Conservation (phyloP, 1,139 yeast genomes). For the Yamadazyma conglobata region DNA sequence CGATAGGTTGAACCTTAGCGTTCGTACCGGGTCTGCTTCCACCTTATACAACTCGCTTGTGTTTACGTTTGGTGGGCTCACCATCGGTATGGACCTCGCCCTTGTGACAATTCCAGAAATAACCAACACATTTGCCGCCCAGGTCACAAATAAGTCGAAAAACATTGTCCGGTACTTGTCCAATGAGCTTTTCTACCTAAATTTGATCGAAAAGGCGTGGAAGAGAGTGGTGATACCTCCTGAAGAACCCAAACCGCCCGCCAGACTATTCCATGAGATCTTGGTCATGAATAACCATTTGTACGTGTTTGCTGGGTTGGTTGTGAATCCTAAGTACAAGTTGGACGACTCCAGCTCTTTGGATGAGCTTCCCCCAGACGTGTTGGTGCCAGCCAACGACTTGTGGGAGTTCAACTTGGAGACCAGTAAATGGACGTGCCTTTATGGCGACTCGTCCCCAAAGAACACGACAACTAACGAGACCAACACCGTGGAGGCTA, state of each 20-base stretch:
- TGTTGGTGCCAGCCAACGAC: constrained; percentile 53
- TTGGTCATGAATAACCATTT: constrained; percentile 46
- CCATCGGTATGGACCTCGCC: constrained; percentile 51
- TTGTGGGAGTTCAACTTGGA: constrained; percentile 63
- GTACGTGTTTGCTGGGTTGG: constrained; percentile 63
- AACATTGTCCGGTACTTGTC: constrained; percentile 46
- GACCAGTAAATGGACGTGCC: constrained; percentile 47
- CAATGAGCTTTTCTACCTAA: constrained; percentile 54
- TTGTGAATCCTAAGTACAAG: constrained; percentile 16
- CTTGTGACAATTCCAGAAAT: constrained; percentile 33
- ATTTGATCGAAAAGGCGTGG: constrained; percentile 59
- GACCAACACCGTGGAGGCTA: no score
- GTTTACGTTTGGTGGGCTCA: constrained; percentile 67
- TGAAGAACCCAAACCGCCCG: constrained; percentile 36
- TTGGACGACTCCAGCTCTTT: constrained; percentile 9
- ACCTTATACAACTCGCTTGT: constrained; percentile 55
- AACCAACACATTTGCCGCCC: constrained; percentile 24
- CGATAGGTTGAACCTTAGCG: constrained; percentile 47
- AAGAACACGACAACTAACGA: background rate
- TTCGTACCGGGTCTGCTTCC: constrained; percentile 66
- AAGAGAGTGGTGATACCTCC: constrained; percentile 23
- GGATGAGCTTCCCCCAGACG: constrained; percentile 9
- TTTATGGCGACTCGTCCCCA: constrained; percentile 25
- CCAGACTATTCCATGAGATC: constrained; percentile 61
- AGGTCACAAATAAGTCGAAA: constrained; percentile 26